A percentile compares a stretch with the other conserved stretches of the same genome.
phyloP scores from a whole-genome alignment of 495 filamentous ascomycete genomes.

The Aspergillus steynii region DNA sequence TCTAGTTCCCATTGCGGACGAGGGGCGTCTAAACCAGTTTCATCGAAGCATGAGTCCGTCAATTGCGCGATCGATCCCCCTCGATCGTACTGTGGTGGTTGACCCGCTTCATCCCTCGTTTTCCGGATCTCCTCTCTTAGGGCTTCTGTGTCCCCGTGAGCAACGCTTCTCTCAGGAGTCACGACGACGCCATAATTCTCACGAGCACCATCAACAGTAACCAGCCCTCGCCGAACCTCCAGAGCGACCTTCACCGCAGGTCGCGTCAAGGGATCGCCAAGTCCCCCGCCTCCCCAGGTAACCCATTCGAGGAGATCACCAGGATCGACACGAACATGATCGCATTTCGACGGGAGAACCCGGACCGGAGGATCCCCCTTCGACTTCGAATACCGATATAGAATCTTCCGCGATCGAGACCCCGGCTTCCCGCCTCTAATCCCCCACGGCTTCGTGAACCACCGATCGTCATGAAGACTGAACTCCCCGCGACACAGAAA shows the following conservation, averaged over 20 bases:
- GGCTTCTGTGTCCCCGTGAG: conserved; percentile 29
- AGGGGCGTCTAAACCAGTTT: conserved; percentile 40
- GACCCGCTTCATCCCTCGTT: conserved; percentile 15
- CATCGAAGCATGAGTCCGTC: conserved; percentile 30
- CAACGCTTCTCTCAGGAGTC: conserved; percentile 29
- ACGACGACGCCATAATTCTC: conserved; percentile 45
- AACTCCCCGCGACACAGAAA: conserved; percentile 48
- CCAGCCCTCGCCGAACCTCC: conserved; percentile 47
- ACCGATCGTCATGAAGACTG: conserved; percentile 51
- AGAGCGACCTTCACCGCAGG: conserved; percentile 45
- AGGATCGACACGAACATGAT: conserved; percentile 47
- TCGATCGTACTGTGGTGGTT: conserved; percentile 34
- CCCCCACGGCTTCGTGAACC: conserved; percentile 55
- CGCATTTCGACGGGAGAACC: conserved; percentile 45
- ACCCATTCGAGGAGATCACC: conserved; percentile 54
- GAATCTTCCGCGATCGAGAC: conserved; percentile 39
- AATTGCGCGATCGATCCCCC: conserved; percentile 39
- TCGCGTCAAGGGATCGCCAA: conserved; percentile 50
- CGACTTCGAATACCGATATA: conserved; percentile 42
- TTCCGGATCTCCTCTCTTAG: conserved; percentile 30
- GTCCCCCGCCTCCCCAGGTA: conserved; percentile 53
- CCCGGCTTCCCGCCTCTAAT: conserved; percentile 49
- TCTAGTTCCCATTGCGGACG: conserved; percentile 38
- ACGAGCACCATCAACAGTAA: conserved; percentile 46
- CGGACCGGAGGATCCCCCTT: conserved; percentile 26